phyloP scores from a whole-genome alignment of 2,329 filamentous ascomycete species.

The Ophiostoma angusticollis region DNA sequence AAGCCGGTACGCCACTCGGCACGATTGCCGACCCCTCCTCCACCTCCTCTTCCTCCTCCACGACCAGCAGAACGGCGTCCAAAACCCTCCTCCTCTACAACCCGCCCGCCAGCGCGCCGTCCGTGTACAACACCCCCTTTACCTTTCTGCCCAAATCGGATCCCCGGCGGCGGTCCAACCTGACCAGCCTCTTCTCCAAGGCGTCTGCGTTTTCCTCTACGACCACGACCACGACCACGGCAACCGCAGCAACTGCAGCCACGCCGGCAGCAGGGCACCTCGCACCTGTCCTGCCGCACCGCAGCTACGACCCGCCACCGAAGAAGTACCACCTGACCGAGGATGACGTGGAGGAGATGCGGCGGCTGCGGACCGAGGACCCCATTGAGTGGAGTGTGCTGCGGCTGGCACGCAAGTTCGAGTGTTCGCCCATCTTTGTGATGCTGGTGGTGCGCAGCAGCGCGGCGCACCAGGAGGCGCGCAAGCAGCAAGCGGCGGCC shows the following conservation, averaged over 20 bases:
- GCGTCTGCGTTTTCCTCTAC: conserved; percentile 13
- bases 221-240: conserved; percentile 9
- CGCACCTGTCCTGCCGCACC: conserved; percentile 20
- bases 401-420: conserved; percentile 39
- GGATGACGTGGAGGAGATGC: conserved; percentile 47
- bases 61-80: conserved; percentile 20
- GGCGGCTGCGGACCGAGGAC: conserved; percentile 37
- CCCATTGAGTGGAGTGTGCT: conserved; percentile 42
- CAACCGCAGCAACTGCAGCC: conserved; percentile 12
- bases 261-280: no score
- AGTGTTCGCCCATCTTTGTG: conserved; percentile 44
- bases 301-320: conserved; percentile 1
- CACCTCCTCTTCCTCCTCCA: conserved; percentile 7
- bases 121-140: conserved; percentile 53
- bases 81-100: conserved; percentile 35
- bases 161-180: conserved; percentile 37
- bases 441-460: conserved; percentile 42
- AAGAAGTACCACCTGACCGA: conserved; percentile 37
- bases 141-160: conserved; percentile 49
- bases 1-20: neutral
- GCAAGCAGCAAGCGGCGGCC: conserved; percentile 32
- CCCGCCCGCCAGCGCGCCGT: conserved; percentile 31
- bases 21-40: conserved; percentile 1
- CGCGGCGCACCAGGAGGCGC: conserved; percentile 32
- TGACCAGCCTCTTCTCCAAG: conserved; percentile 29